A percentile compares a stretch with the other conserved stretches of the same genome.
These are phyloP conservation scores for Hemileia vastatrix DNA, from an alignment of 1,284 basidiomycete species.

Conservation along the genomic window DNA sequence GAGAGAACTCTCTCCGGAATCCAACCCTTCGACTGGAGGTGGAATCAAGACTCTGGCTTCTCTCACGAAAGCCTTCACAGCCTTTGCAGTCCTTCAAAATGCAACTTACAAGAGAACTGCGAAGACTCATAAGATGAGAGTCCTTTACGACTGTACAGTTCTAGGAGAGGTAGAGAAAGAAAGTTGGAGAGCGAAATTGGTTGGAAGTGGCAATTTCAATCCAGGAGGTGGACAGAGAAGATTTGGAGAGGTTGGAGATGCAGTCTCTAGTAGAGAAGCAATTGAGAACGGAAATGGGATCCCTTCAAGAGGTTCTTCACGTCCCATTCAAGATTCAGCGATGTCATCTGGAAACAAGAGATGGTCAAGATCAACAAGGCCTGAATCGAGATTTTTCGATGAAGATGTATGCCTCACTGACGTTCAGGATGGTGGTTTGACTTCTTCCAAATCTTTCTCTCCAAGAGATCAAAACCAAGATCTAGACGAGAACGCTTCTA, in stretches of 20 bases:
- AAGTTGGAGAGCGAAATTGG: conserved; percentile 33
- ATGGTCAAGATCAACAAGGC: neutral
- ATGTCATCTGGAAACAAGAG: neutral
- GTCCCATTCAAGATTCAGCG: neutral
- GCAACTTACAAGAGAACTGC: conserved; percentile 47
- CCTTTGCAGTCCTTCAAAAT: conserved; percentile 50
- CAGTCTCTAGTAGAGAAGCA: neutral
- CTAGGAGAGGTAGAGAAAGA: conserved; percentile 43
- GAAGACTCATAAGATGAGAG: conserved; percentile 43
- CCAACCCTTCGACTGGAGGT: conserved; percentile 28
- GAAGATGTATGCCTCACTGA: conserved; percentile 32
- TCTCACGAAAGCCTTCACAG: conserved; percentile 50
- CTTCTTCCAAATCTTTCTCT: neutral
- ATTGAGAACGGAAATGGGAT: neutral
- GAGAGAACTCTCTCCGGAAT: conserved; percentile 45
- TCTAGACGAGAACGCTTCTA: conserved; percentile 22
- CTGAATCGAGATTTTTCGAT: conserved; percentile 21
- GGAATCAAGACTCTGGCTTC: conserved; percentile 42
- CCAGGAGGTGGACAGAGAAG: neutral
- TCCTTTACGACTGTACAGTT: conserved; percentile 49
- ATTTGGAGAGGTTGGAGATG: neutral
- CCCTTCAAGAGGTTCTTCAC: neutral
- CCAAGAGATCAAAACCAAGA: neutral
- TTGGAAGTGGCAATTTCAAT: neutral
- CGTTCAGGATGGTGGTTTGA: conserved; percentile 6